A percentile compares a stretch with the other conserved stretches of the same genome.
Evolutionary conservation across 1,284 basidiomycete genomes (phyloP).

Genomic region (Tilletia caries): DNA sequence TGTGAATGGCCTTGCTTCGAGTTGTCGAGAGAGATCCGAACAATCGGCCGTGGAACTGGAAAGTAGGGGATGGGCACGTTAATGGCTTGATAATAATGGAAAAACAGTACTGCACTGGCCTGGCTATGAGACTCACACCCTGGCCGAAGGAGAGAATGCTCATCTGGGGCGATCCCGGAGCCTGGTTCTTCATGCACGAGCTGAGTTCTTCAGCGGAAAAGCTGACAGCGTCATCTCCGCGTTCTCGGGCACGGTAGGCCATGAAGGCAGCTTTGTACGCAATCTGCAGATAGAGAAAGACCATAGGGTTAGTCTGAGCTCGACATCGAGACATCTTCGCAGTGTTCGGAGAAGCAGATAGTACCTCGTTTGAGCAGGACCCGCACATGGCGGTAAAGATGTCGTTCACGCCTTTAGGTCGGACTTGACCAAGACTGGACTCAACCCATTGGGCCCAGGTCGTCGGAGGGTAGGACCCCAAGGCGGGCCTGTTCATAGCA

Average conservation of each 20-base stretch:
- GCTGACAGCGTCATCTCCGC: conserved; percentile 41
- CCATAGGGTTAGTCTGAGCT: not conserved
- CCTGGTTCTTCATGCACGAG: conserved; percentile 60
- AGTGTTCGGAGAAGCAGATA: not conserved
- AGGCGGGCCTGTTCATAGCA: conserved; percentile 59
- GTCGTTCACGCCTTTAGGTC: conserved; percentile 58
- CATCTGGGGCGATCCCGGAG: conserved; percentile 59
- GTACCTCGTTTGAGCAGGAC: conserved; percentile 49
- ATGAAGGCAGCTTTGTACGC: conserved; percentile 63
- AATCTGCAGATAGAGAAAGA: conserved; percentile 47
- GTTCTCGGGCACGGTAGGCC: conserved; percentile 55
- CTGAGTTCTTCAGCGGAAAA: conserved; percentile 32
- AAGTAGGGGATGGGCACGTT: not conserved
- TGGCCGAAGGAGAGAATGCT: conserved; percentile 59
- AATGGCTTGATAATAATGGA: no score
- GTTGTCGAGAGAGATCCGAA: conserved; percentile 58
- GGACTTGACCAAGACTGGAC: conserved; percentile 57
- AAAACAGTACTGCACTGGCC: conserved; percentile 58
- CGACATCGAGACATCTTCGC: not conserved
- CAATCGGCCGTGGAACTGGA: conserved; percentile 40
- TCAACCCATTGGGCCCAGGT: conserved; percentile 58
- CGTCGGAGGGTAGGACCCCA: conserved; percentile 60
- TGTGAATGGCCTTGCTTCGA: conserved; percentile 57
- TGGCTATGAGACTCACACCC: conserved; percentile 55
- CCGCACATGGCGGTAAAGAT: conserved; percentile 55